Evolutionary conservation across 768 basidiomycete genomes (phyloP).

Genomic region (Exsudoporus frostii): DNA sequence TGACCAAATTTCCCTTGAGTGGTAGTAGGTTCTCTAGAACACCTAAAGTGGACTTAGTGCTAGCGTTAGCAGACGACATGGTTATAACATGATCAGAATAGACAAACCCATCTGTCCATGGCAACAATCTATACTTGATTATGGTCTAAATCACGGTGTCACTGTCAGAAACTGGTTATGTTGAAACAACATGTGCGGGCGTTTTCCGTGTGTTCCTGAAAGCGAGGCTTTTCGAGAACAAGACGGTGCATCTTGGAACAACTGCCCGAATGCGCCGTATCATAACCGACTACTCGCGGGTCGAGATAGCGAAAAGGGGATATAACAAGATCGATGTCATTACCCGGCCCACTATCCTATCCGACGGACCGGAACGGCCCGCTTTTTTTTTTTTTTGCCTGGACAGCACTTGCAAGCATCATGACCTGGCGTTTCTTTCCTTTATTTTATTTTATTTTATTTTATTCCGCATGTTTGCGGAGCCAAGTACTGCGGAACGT

Average conservation of each 20-base stretch:
- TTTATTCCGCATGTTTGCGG: not conserved
- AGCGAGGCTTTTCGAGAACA: not conserved
- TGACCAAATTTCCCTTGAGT: too few species aligned
- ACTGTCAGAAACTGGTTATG: not conserved
- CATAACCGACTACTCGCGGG: too few species aligned
- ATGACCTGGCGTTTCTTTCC: not conserved
- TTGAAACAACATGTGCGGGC: not conserved
- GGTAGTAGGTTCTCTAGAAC: too few species aligned
- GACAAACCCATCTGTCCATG: too few species aligned
- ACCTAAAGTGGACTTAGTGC: too few species aligned
- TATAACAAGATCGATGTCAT: too few species aligned
- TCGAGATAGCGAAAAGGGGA: too few species aligned
- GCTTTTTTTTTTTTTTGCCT: too few species aligned
- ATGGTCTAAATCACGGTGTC: not conserved
- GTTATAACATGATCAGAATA: too few species aligned
- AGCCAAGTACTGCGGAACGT: not conserved
- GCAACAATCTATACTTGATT: not conserved
- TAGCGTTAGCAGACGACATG: too few species aligned
- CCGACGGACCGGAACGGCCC: not conserved
- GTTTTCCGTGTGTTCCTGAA: not conserved
- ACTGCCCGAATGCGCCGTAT: too few species aligned
- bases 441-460: not conserved
- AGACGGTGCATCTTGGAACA: not conserved
- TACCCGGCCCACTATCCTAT: too few species aligned
- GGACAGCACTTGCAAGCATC: not conserved